A percentile compares a stretch with the other conserved stretches of the same genome.
Conservation (phyloP, 768 basidiomycete species). For the Lactarius sanguifluus region DNA sequence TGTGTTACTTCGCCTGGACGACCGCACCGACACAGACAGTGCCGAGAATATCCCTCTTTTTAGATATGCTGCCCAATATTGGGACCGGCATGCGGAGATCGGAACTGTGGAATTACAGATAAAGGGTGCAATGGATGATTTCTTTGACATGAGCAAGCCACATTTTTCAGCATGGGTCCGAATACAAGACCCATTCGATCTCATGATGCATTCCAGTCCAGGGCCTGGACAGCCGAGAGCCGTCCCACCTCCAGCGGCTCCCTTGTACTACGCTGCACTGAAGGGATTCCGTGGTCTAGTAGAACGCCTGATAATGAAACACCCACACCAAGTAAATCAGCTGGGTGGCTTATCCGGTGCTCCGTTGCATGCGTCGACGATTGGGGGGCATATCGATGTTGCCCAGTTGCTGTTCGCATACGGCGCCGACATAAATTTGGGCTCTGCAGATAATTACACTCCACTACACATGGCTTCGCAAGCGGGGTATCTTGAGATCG, state of each 20-base stretch:
- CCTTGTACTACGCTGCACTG: not conserved
- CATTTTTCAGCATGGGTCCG: not conserved
- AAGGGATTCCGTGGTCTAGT: not conserved
- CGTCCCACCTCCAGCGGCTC: not conserved
- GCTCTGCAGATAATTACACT: not conserved
- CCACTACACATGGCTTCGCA: not conserved
- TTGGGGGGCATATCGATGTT: not conserved
- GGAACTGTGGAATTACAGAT: not conserved
- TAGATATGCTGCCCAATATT: not conserved
- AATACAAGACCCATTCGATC: not conserved
- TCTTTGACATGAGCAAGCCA: not conserved
- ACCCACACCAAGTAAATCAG: not conserved
- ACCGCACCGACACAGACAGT: not conserved
- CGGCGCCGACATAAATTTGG: not conserved
- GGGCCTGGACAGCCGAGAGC: not conserved
- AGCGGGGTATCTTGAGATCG: not conserved
- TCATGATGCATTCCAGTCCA: not conserved
- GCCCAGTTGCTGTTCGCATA: not conserved
- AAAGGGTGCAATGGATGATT: not conserved
- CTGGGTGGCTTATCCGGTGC: not conserved
- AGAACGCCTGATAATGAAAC: not conserved
- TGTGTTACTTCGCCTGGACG: not conserved
- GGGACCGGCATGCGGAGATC: not conserved
- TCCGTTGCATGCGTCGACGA: not conserved
- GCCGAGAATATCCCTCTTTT: not conserved